A percentile compares a stretch with the other conserved stretches of the same genome.
Evolutionary conservation across 306 rosid genomes (phyloP).

Genomic region (Cucumis hystrix): DNA sequence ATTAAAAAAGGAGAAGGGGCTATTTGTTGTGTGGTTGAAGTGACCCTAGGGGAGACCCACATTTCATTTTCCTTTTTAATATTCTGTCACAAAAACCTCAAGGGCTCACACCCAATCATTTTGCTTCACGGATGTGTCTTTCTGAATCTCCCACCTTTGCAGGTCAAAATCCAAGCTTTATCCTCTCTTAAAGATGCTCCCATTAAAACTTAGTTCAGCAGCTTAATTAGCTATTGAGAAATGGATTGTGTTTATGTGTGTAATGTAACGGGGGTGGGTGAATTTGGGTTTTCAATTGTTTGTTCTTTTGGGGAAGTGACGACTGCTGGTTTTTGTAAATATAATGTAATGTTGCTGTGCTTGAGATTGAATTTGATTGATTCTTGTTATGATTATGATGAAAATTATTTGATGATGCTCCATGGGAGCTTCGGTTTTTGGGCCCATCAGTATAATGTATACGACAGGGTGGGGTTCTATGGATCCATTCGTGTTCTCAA

Average conservation of each 20-base stretch:
- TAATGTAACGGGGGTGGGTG: background rate
- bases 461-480: background rate
- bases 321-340: background rate
- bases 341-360: too few relatives aligned
- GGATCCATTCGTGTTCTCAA: constrained; percentile 5
- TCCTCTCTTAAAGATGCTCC: background rate
- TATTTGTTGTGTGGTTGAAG: background rate
- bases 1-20: background rate
- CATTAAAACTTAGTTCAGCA: too few relatives aligned
- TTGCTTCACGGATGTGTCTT: background rate
- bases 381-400: background rate
- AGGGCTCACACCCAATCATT: constrained; percentile 4
- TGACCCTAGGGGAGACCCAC: background rate
- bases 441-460: background rate
- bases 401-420: background rate
- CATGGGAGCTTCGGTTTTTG: background rate
- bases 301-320: too few relatives aligned
- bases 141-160: background rate
- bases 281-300: too few relatives aligned
- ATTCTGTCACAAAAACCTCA: background rate
- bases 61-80: background rate
- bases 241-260: background rate
- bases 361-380: background rate
- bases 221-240: too few relatives aligned
- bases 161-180: background rate